A percentile compares a stretch with the other conserved stretches of the same genome.
These are phyloP conservation scores for Aureobasidium sp. DNA, from an alignment of 2,329 filamentous ascomycete species.

Conservation along the genomic window DNA sequence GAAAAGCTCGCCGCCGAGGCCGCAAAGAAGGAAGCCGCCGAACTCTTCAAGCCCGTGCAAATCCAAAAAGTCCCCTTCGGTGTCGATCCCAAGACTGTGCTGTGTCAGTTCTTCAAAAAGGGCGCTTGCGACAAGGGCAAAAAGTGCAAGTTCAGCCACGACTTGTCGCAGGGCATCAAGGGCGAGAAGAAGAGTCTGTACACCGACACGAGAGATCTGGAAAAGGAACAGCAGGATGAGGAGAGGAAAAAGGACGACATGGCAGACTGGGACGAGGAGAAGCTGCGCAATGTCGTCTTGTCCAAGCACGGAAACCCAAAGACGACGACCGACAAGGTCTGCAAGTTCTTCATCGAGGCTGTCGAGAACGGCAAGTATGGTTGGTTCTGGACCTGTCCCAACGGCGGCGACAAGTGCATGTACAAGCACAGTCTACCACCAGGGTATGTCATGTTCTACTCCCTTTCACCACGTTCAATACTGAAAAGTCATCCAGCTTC, in stretches of 20 bases:
- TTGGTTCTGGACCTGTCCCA: slow-evolving; percentile 98
- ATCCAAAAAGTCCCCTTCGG: slow-evolving; percentile 97
- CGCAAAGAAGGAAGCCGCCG: slow-evolving; percentile 70
- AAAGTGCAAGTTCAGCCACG: slow-evolving; percentile 98
- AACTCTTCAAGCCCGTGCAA: slow-evolving; percentile 85
- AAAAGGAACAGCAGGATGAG: slow-evolving; percentile 60
- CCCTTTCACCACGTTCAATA: background rate
- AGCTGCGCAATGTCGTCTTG: slow-evolving; percentile 79
- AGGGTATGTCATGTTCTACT: slow-evolving; percentile 56
- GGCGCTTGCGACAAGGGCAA: slow-evolving; percentile 92
- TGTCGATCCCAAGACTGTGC: slow-evolving; percentile 93
- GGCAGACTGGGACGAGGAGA: slow-evolving; percentile 96
- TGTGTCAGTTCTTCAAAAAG: slow-evolving; percentile 97
- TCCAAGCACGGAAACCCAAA: slow-evolving; percentile 97
- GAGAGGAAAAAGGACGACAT: slow-evolving; percentile 84
- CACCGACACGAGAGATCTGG: slow-evolving; percentile 68
- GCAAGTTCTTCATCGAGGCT: slow-evolving; percentile 95
- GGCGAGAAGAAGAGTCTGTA: slow-evolving; percentile 88
- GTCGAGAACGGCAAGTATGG: slow-evolving; percentile 98
- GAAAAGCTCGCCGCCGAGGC: slow-evolving; percentile 89
- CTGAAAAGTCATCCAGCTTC: slow-evolving; percentile 54
- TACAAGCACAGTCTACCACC: slow-evolving; percentile 93
- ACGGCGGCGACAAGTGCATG: slow-evolving; percentile 96
- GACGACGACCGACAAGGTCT: slow-evolving; percentile 95
- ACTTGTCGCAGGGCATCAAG: slow-evolving; percentile 82